Evolutionary conservation across 768 basidiomycete species (phyloP), one percentile per base, ranked within the genome.

Genomic region (Boletus barrowsii): DNA sequence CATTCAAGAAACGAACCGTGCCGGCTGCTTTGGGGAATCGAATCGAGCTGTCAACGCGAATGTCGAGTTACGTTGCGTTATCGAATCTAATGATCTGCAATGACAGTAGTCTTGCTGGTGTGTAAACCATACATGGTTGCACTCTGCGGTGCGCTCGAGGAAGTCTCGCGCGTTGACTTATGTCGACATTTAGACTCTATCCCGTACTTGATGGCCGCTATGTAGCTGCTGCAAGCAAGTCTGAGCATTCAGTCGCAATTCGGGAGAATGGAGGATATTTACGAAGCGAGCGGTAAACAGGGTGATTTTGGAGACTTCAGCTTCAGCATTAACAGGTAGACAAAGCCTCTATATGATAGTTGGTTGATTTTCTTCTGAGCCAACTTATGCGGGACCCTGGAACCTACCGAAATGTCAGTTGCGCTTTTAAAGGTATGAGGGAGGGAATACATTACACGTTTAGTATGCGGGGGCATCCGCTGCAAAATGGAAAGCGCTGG

Each of bases 1-100:
- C 51, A 46, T 41, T 42, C 35, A 26, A 22, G 39, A 54, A 44
- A 53, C 49, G 49, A 64, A 55, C 42, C 55, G 9, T 29, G 42
- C 30, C 14, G 18, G 33, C 51, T 26, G 30, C 37, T 24, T 35
- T 53, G 26, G n/a, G 14, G 33, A 49, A 53, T 24, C 40, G 45
- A 48, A 45, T 51, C 58, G 49, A 53, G 14, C 43, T 10, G 37
- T 15, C 15, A 22, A 15, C 30, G 17, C n/a, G 36, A 24, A 4
- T 9, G 29, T 5, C 14, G 10, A 5, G 37, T 56, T 46, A 41
- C 49, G 37, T 54, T 43, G 37, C 26, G 37, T 18, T 14, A 7
- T 29, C 14, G 32, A 29, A 54, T 36, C 24, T 18, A 9, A 46
- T 56, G 51, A 60, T 60, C 47, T 30, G 48, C 49, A 9, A 13